Conservation (phyloP, 75 land plant species). For the Pinus taeda region DNA sequence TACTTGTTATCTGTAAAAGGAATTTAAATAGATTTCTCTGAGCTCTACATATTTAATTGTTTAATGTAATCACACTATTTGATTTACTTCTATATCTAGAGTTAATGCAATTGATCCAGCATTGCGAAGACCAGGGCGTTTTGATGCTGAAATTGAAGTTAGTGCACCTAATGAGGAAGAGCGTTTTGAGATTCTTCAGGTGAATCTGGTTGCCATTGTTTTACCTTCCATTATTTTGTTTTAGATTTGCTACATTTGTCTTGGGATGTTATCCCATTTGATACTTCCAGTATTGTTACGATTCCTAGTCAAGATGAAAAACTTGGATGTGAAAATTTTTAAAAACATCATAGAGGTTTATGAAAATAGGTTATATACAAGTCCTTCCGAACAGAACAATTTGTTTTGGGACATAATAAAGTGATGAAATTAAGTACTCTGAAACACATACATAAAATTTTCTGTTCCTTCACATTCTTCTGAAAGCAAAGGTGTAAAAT, state of each 20-base stretch:
- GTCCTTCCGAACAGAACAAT: background rate
- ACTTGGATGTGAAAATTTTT: too few relatives aligned
- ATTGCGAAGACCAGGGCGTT: slow-evolving; percentile 80
- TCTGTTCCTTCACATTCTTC: too few relatives aligned
- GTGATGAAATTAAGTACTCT: background rate
- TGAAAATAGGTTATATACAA: background rate
- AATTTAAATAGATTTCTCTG: background rate
- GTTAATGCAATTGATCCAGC: slow-evolving; percentile 92
- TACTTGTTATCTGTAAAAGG: background rate
- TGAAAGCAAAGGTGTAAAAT: too few relatives aligned
- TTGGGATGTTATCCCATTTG: background rate
- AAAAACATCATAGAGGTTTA: too few relatives aligned
- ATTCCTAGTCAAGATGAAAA: too few relatives aligned
- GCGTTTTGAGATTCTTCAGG: slow-evolving; percentile 76
- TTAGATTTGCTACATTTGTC: background rate
- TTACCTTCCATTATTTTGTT: background rate
- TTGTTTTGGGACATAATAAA: background rate
- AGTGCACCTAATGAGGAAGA: slow-evolving; percentile 74
- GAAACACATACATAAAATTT: too few relatives aligned
- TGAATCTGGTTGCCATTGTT: slow-evolving; percentile 10
- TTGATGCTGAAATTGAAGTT: slow-evolving; percentile 85
- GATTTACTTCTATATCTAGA: slow-evolving; percentile 19
- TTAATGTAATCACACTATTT: background rate
- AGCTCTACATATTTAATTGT: slow-evolving; percentile 8
- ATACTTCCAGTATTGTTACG: too few relatives aligned